Evolutionary conservation across 2,329 filamentous ascomycete genomes (phyloP).

Genomic region (Paraconiothyrium brasiliense): DNA sequence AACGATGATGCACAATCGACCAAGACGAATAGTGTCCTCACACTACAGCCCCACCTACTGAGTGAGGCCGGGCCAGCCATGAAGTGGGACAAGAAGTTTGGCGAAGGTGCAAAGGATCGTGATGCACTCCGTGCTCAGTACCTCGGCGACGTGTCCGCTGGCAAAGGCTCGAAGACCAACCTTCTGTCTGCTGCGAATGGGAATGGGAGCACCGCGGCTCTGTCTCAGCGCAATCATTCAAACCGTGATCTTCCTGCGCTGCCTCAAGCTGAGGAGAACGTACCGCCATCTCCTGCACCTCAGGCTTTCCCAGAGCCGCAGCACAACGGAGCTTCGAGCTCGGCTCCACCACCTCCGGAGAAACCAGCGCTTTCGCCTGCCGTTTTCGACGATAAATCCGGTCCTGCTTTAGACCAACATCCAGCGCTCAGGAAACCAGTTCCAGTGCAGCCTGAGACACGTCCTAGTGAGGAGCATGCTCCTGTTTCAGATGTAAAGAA

Average conservation of each 20-base stretch:
- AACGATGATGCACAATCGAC: constrained; percentile 62
- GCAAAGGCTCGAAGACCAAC: constrained; percentile 68
- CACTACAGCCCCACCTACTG: constrained; percentile 83
- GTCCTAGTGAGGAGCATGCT: constrained; percentile 33
- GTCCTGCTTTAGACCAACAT: constrained; percentile 47
- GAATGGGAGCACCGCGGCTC: constrained; percentile 42
- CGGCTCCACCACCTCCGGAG: constrained; percentile 47
- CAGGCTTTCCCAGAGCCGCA: constrained; percentile 22
- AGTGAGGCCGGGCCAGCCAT: constrained; percentile 90
- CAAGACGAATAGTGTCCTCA: constrained; percentile 91
- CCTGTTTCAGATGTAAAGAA: constrained; percentile 37
- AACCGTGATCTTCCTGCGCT: constrained; percentile 55
- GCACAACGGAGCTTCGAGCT: constrained; percentile 40
- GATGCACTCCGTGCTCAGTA: constrained; percentile 87
- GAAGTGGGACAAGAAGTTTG: constrained; percentile 97
- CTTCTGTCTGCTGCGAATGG: constrained; percentile 48
- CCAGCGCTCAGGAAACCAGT: constrained; percentile 52
- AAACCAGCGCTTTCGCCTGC: constrained; percentile 23
- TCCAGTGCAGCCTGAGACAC: constrained; percentile 32
- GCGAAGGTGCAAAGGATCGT: constrained; percentile 90
- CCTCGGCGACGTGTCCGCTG: constrained; percentile 75
- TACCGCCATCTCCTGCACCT: constrained; percentile 42
- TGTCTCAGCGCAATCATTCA: constrained; percentile 34
- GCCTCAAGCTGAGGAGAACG: constrained; percentile 43
- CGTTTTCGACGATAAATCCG: constrained; percentile 40